Conservation (phyloP, 23 red algal genomes). For the Cyanidium caldarium region DNA sequence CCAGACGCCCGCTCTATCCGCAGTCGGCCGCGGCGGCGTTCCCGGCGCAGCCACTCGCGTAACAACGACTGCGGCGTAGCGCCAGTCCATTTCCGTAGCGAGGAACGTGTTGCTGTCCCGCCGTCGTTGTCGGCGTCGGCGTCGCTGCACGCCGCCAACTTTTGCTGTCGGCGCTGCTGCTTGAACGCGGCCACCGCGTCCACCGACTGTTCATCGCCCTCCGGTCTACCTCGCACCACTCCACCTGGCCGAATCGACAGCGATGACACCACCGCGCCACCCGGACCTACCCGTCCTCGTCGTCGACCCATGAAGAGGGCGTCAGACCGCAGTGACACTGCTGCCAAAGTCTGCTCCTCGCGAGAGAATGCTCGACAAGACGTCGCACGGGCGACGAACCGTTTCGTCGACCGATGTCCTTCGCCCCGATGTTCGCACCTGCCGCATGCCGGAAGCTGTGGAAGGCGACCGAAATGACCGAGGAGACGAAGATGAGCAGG, state of each 20-base stretch:
- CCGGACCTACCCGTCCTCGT: conserved; percentile 51
- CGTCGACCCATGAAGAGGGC: too few species aligned
- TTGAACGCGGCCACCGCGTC: not conserved
- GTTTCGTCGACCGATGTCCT: too few species aligned
- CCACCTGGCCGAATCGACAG: conserved; percentile 48
- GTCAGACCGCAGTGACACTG: too few species aligned
- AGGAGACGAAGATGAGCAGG: not conserved
- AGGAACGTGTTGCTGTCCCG: not conserved
- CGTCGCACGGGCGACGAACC: too few species aligned
- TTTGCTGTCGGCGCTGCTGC: too few species aligned
- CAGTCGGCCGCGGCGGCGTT: not conserved
- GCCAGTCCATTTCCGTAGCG: not conserved
- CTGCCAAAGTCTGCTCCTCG: too few species aligned
- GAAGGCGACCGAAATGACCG: too few species aligned
- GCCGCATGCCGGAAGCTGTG: too few species aligned
- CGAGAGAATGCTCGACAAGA: too few species aligned
- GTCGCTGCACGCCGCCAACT: conserved; percentile 10
- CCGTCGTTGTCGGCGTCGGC: not conserved
- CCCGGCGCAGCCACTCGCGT: not conserved
- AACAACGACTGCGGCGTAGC: not conserved
- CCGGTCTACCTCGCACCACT: not conserved
- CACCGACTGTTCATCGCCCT: not conserved
- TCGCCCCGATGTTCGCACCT: too few species aligned
- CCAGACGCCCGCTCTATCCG: not conserved
- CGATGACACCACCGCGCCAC: conserved; percentile 76